A percentile compares a stretch with the other conserved stretches of the same genome.
Evolutionary conservation across 108 stramenopile genomes (phyloP).

Genomic region (Skeletonema grethae): DNA sequence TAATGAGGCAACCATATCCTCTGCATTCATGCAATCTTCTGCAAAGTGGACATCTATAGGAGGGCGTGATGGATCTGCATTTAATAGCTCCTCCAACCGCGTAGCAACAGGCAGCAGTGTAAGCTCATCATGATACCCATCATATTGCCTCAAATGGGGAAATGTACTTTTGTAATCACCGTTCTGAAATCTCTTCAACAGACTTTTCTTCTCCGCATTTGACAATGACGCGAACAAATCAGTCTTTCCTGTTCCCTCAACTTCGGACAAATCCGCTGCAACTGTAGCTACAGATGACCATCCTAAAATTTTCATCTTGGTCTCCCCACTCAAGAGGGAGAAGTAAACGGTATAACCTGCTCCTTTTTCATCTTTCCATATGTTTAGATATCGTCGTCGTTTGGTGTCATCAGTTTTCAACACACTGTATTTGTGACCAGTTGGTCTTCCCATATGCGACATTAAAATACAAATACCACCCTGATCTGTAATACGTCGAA

Average conservation of each 20-base stretch:
- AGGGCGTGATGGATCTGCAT: slow-evolving; percentile 27
- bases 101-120: slow-evolving; percentile 82
- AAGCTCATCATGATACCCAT: slow-evolving; percentile 60
- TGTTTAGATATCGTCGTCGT: slow-evolving; percentile 40
- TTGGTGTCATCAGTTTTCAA: slow-evolving; percentile 10
- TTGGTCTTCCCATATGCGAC: slow-evolving; percentile 90
- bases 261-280: slow-evolving; percentile 7
- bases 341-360: slow-evolving; percentile 48
- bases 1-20: slow-evolving; percentile 37
- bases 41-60: slow-evolving; percentile 64
- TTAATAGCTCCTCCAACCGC: slow-evolving; percentile 78
- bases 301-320: slow-evolving; percentile 42
- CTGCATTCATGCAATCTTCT: slow-evolving; percentile 71
- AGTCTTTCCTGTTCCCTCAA: slow-evolving; percentile 34
- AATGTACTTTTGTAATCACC: slow-evolving; percentile 10
- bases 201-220: slow-evolving; percentile 27
- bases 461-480: slow-evolving; percentile 76
- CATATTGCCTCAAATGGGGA: slow-evolving; percentile 45
- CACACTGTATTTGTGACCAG: slow-evolving; percentile 35
- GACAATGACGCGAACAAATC: slow-evolving; percentile 41
- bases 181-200: slow-evolving; percentile 34
- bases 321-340: slow-evolving; percentile 26
- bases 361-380: slow-evolving; percentile 58
- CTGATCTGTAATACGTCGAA: slow-evolving; percentile 59
- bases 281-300: slow-evolving; percentile 38